A percentile compares a stretch with the other conserved stretches of the same genome.
phyloP scores from a whole-genome alignment of 2,329 filamentous ascomycete species.

The Metarhizium robertsii region DNA sequence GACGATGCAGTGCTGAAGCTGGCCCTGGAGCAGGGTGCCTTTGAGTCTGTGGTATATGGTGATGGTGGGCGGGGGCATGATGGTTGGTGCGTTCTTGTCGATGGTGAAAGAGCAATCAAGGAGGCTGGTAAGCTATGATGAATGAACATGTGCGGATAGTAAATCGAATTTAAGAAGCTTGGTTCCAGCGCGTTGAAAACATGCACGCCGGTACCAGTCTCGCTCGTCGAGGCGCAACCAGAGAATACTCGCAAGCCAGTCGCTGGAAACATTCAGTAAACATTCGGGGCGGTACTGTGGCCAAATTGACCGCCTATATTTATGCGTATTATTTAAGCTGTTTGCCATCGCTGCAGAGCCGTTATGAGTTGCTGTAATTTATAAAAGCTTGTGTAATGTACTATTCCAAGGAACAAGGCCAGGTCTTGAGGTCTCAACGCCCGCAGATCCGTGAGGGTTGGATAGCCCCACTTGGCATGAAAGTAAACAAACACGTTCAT shows the following conservation, averaged over 20 bases:
- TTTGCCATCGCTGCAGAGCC: too few species aligned
- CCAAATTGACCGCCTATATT: too few species aligned
- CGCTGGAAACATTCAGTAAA: too few species aligned
- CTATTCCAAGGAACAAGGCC: too few species aligned
- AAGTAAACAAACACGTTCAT: constrained; percentile 24
- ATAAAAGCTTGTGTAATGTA: too few species aligned
- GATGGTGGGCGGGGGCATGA: constrained; percentile 57
- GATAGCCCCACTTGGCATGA: constrained; percentile 7
- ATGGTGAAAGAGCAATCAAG: constrained; percentile 59
- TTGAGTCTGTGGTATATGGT: constrained; percentile 60
- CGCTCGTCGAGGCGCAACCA: too few species aligned
- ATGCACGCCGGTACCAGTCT: too few species aligned
- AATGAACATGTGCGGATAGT: neutral
- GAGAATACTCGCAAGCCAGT: too few species aligned
- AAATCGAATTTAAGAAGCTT: neutral
- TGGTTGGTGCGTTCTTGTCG: constrained; percentile 82
- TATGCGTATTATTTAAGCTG: too few species aligned
- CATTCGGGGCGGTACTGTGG: too few species aligned
- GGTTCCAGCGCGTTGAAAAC: neutral
- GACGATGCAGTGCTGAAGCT: constrained; percentile 65
- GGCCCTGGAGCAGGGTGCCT: constrained; percentile 50
- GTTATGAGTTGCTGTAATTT: too few species aligned
- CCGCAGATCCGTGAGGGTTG: neutral
- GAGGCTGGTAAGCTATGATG: constrained; percentile 42
- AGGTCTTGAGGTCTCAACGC: neutral